phyloP scores from a whole-genome alignment of 2,329 filamentous ascomycete genomes.

The Allantophomopsis cytisporea region DNA sequence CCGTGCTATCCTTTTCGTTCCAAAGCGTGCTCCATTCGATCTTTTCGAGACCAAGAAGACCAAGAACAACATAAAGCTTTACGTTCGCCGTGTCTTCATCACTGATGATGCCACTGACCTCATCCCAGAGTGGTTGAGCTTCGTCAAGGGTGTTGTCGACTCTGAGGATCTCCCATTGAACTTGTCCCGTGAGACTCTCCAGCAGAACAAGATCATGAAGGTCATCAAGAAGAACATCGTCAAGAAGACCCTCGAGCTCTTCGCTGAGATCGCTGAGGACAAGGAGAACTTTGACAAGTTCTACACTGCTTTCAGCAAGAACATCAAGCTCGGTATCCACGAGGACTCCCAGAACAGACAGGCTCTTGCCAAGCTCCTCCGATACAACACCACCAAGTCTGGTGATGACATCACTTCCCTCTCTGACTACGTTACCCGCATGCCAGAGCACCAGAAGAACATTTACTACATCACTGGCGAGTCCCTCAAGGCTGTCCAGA shows the following conservation, averaged over 20 bases:
- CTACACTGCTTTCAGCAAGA: slow-evolving; percentile 99
- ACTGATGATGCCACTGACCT: slow-evolving; percentile 98
- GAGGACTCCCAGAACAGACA: slow-evolving; percentile 97
- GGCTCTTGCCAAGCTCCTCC: slow-evolving; percentile 90
- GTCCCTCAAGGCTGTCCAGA: slow-evolving; percentile 93
- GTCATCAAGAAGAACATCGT: slow-evolving; percentile 99
- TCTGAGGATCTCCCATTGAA: slow-evolving; percentile 99
- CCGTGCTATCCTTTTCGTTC: slow-evolving; percentile 98
- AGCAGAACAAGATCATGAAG: slow-evolving; percentile 99
- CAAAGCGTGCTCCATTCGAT: slow-evolving; percentile 98
- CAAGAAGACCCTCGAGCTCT: slow-evolving; percentile 99
- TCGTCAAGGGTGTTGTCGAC: slow-evolving; percentile 99
- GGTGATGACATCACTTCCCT: slow-evolving; percentile 92
- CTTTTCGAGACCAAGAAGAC: slow-evolving; percentile 99
- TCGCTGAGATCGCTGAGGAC: slow-evolving; percentile 97
- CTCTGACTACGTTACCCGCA: slow-evolving; percentile 94
- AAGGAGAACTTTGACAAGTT: slow-evolving; percentile 99
- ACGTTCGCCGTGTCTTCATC: slow-evolving; percentile 99
- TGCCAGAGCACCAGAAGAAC: slow-evolving; percentile 99
- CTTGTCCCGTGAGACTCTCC: slow-evolving; percentile 98
- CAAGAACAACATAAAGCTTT: slow-evolving; percentile 99
- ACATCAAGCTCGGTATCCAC: slow-evolving; percentile 99
- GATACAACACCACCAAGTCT: slow-evolving; percentile 98
- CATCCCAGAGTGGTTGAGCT: slow-evolving; percentile 98
- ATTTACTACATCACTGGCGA: slow-evolving; percentile 99